Conservation (phyloP, 148 eudicot genomes). For the Camellia sinensis region DNA sequence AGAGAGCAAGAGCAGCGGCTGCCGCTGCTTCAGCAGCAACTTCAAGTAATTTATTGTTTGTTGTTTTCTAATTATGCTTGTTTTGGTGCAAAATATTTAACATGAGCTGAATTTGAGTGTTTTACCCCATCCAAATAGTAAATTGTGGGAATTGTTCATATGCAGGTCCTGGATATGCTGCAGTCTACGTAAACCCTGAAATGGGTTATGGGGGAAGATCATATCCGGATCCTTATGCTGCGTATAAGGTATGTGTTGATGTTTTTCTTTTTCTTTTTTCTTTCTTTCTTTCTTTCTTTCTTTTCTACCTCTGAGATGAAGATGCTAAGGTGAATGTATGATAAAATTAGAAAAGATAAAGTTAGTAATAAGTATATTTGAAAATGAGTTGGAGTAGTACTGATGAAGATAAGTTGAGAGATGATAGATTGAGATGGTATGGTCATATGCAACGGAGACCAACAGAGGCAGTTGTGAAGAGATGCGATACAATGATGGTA, state of each 20-base stretch:
- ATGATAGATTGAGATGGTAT: too few relatives aligned
- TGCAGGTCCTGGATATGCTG: constrained; percentile 46
- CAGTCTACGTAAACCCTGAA: constrained; percentile 32
- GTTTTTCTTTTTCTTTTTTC: too few relatives aligned
- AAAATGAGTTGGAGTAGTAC: too few relatives aligned
- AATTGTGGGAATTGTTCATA: constrained; percentile 10
- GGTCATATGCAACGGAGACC: too few relatives aligned
- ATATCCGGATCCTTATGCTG: constrained; percentile 38
- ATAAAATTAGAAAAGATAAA: too few relatives aligned
- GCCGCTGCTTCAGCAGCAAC: constrained; percentile 47
- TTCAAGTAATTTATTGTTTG: constrained; percentile 34
- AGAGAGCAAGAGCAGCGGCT: constrained; percentile 59
- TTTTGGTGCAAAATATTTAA: neutral
- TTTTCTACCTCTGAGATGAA: too few relatives aligned
- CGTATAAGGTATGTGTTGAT: constrained; percentile 49
- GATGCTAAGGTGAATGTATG: too few relatives aligned
- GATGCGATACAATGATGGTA: too few relatives aligned
- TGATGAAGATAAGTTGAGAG: too few relatives aligned
- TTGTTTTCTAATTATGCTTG: constrained; percentile 4
- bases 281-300: too few relatives aligned
- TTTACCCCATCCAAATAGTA: neutral
- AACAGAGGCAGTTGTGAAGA: too few relatives aligned
- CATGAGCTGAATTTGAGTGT: neutral
- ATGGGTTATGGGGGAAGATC: constrained; percentile 37
- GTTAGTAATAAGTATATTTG: too few relatives aligned